phyloP scores from a whole-genome alignment of 495 filamentous ascomycete species.

The Penicillium pancosmium region DNA sequence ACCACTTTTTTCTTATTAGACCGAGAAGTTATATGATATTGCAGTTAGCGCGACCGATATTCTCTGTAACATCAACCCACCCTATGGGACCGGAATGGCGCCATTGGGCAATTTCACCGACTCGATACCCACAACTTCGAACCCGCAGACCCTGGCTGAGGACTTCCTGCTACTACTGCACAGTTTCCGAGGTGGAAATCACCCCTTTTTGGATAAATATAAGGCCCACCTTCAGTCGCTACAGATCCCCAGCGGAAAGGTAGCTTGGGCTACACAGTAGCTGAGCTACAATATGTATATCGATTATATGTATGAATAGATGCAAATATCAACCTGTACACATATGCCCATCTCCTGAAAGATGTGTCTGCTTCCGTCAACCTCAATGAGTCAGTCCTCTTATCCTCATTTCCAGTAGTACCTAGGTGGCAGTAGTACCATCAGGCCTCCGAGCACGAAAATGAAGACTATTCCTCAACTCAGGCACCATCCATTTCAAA shows the following conservation, averaged over 20 bases:
- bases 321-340: constrained; percentile 8
- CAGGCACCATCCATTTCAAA: constrained; percentile 25
- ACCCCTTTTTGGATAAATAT: constrained; percentile 43
- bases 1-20: constrained; percentile 22
- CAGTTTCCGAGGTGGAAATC: constrained; percentile 44
- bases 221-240: constrained; percentile 33
- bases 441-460: not conserved
- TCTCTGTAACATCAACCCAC: constrained; percentile 34
- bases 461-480: constrained; percentile 10
- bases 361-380: too few species aligned
- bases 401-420: not conserved
- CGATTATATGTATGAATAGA: constrained; percentile 8
- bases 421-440: not conserved
- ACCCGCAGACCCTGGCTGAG: constrained; percentile 35
- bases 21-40: constrained; percentile 48
- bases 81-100: constrained; percentile 25
- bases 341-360: not conserved
- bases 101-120: constrained; percentile 21
- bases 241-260: constrained; percentile 21
- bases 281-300: not conserved
- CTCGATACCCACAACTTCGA: constrained; percentile 19
- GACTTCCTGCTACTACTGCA: constrained; percentile 38
- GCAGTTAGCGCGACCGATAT: constrained; percentile 41
- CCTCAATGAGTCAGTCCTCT: not conserved
- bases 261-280: constrained; percentile 26